Base-by-base conservation (phyloP, 495 filamentous ascomycete species). In the Neurospora africana region DNA sequence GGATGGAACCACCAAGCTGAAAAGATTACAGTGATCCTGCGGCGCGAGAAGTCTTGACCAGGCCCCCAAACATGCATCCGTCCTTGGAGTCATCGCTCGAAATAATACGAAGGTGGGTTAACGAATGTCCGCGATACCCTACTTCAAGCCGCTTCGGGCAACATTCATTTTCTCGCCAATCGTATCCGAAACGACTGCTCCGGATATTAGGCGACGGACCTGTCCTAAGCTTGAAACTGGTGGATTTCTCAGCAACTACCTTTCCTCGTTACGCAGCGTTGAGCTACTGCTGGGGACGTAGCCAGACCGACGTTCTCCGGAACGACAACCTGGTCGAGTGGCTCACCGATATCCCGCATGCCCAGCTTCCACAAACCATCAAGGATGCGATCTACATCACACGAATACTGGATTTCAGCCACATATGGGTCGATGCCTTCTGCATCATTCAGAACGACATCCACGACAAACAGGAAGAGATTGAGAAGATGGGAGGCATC, bases 391-490 rank as follows among this genome's bases (percentile, higher is more conserved):
- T 72, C 7, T 15, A 35, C n/a, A 67, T 68, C 23, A 72, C 70
- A 9, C 38, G 37, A 10, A 1, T 10, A 38, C 36, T 72, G 27
- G 70, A 27, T 11, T 21, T 39, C 13, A 17, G 58, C 27, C 44
- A 72, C 35, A 13, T 72, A 33, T 72, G 70, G 70, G 39, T 72
- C 2, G 70, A 72, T 43, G 17, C 39, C 2, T 44, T 72, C 15
- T 72, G 70, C 70, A 72, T 72, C 15, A 41, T 72, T 3, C 70
- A 72, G n/a, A 40, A 72, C 58, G 61, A 68, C 6, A 13, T 39
- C 2, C 37, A 17, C 33, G 19, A 67, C 23, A 71, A 67, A 27
- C n/a, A 35, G 7, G 27, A 13, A 23, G 44, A 67, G 6, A 30
- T 71, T 6, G 21, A 4, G 6, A 58, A 58, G 23, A 71, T 71